Percentiles rank a stretch among this genome's conserved stretches.
phyloP scores from a whole-genome alignment of 2,329 filamentous ascomycete genomes.

The Aspergillus quadrilineatus region DNA sequence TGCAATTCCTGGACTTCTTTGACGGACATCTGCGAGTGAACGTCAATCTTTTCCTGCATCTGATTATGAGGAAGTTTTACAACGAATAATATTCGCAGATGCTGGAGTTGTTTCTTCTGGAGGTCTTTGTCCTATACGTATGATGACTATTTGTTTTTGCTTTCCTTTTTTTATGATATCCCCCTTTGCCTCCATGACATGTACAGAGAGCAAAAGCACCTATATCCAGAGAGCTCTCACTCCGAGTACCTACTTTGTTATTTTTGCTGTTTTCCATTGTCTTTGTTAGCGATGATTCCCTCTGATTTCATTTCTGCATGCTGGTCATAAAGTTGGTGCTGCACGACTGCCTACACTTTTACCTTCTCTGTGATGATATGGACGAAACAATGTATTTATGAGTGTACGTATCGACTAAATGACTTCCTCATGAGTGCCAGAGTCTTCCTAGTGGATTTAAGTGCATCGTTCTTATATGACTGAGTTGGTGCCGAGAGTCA shows the following conservation, averaged over 20 bases:
- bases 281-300: constrained; percentile 11
- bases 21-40: constrained; percentile 85
- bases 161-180: constrained; percentile 12
- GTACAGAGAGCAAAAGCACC: constrained; percentile 15
- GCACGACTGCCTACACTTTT: constrained; percentile 1
- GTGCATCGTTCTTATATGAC: neutral
- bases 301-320: constrained; percentile 6
- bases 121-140: constrained; percentile 11
- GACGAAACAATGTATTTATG: constrained; percentile 25
- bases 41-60: constrained; percentile 92
- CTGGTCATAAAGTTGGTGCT: constrained; percentile 7
- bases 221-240: neutral
- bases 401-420: constrained; percentile 17
- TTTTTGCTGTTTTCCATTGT: neutral
- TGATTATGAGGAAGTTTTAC: constrained; percentile 99
- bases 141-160: constrained; percentile 15
- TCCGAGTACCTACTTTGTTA: neutral
- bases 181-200: constrained; percentile 13
- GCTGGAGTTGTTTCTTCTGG: constrained; percentile 10
- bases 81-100: constrained; percentile 41
- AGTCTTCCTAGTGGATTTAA: neutral
- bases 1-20: constrained; percentile 94
- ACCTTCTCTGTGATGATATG: constrained; percentile 21
- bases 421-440: neutral
- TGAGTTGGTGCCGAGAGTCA: constrained; percentile 17